phyloP scores from a whole-genome alignment of 2,329 filamentous ascomycete species.

The Penicillium sumatraense region DNA sequence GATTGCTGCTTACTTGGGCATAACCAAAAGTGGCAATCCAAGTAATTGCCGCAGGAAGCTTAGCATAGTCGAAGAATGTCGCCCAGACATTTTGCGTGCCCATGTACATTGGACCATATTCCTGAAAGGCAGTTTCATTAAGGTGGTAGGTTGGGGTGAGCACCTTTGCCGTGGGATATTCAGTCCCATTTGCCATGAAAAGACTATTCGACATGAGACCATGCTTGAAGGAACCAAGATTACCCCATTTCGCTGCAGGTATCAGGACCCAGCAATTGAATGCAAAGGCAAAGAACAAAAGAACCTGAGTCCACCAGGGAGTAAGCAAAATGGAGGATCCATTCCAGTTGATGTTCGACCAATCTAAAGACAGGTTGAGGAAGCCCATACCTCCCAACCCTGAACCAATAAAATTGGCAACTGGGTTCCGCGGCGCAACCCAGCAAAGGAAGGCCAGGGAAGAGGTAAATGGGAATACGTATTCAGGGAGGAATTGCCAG shows the following conservation, averaged over 20 bases:
- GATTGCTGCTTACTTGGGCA: conserved; percentile 51
- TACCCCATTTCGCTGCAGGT: conserved; percentile 63
- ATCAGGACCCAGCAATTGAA: conserved; percentile 63
- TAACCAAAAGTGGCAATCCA: conserved; percentile 65
- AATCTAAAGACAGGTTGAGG: conserved; percentile 63
- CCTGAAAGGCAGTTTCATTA: conserved; percentile 53
- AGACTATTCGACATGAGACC: conserved; percentile 64
- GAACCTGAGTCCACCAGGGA: conserved; percentile 64
- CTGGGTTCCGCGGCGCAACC: conserved; percentile 62
- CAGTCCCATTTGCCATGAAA: conserved; percentile 55
- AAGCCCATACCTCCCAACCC: conserved; percentile 68
- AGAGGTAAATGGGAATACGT: conserved; percentile 62
- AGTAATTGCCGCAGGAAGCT: conserved; percentile 61
- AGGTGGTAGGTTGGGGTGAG: conserved; percentile 52
- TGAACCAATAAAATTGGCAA: conserved; percentile 64
- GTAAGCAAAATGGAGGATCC: conserved; percentile 57
- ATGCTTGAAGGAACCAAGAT: conserved; percentile 56
- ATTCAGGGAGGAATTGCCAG: conserved; percentile 68
- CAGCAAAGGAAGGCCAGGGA: conserved; percentile 67
- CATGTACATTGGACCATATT: conserved; percentile 61
- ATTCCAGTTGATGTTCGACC: conserved; percentile 63
- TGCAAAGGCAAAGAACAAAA: conserved; percentile 60
- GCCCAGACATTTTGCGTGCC: conserved; percentile 62
- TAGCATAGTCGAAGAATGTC: conserved; percentile 66
- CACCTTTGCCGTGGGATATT: conserved; percentile 50